Conservation (phyloP, 2,329 filamentous ascomycete genomes). For the Nothophoma quercina region DNA sequence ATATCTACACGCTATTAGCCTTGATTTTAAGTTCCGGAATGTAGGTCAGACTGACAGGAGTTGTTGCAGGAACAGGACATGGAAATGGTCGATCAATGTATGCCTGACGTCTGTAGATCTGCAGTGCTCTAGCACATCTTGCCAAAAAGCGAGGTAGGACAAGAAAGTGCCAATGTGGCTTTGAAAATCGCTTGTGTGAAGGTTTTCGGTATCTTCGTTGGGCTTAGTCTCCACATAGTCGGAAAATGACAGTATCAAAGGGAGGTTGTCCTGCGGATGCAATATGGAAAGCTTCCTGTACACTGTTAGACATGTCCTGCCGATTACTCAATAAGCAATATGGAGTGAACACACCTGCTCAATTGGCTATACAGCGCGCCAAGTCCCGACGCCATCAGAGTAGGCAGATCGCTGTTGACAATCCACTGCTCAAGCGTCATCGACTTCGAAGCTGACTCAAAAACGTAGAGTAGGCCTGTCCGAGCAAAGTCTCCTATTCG, state of each 20-base stretch:
- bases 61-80: constrained; percentile 94
- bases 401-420: constrained; percentile 94
- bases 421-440: constrained; percentile 91
- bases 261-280: constrained; percentile 75
- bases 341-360: constrained; percentile 59
- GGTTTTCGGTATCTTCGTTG: constrained; percentile 71
- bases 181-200: constrained; percentile 77
- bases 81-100: constrained; percentile 94
- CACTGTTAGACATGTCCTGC: constrained; percentile 25
- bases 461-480: constrained; percentile 92
- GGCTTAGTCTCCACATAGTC: constrained; percentile 81
- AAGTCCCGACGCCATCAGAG: constrained; percentile 93
- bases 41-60: constrained; percentile 69
- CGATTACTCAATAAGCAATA: neutral
- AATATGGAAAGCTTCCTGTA: constrained; percentile 80
- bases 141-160: constrained; percentile 96
- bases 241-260: constrained; percentile 85
- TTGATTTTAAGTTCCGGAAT: neutral
- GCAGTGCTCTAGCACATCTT: constrained; percentile 96
- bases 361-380: constrained; percentile 78
- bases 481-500: constrained; percentile 94
- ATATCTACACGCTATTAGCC: constrained; percentile 66
- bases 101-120: constrained; percentile 89
- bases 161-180: constrained; percentile 92
- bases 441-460: constrained; percentile 88